These are phyloP conservation scores for Xylariaceae sp. DNA, from an alignment of 2,329 filamentous ascomycete genomes.

Conservation along the genomic window DNA sequence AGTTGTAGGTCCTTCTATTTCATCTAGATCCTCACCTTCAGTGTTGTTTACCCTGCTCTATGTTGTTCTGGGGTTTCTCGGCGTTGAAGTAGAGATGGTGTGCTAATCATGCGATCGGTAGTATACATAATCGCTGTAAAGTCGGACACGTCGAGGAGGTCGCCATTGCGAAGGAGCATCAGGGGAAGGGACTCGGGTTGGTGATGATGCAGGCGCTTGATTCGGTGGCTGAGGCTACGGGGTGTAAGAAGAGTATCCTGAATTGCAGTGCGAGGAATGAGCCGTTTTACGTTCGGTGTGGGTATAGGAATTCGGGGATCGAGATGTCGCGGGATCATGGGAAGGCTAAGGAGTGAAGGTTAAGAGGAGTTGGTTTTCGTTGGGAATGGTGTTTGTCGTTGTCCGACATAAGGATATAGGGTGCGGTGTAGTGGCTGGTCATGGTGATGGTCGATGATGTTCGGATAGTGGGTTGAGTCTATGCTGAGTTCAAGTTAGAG, in stretches of 20 bases:
- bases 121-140: conserved; percentile 63
- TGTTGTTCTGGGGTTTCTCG: no score
- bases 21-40: not conserved
- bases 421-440: no score
- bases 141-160: conserved; percentile 86
- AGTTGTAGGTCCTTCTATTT: conserved; percentile 54
- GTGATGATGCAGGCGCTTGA: conserved; percentile 76
- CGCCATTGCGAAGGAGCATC: conserved; percentile 73
- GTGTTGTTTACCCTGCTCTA: not conserved
- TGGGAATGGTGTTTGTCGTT: not conserved
- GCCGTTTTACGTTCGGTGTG: conserved; percentile 62
- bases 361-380: conserved; percentile 19
- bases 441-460: no score
- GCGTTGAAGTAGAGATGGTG: no score
- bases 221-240: conserved; percentile 66
- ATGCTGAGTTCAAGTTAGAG: no score
- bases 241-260: conserved; percentile 79
- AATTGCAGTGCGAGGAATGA: conserved; percentile 78
- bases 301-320: conserved; percentile 29
- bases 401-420: no score
- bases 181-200: conserved; percentile 76
- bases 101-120: conserved; percentile 21
- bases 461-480: no score
- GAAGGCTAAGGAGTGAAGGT: conserved; percentile 24
- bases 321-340: conserved; percentile 33